phyloP scores from a whole-genome alignment of 192 early-diverging fungal species.

The Chytriomyces hyalinus region DNA sequence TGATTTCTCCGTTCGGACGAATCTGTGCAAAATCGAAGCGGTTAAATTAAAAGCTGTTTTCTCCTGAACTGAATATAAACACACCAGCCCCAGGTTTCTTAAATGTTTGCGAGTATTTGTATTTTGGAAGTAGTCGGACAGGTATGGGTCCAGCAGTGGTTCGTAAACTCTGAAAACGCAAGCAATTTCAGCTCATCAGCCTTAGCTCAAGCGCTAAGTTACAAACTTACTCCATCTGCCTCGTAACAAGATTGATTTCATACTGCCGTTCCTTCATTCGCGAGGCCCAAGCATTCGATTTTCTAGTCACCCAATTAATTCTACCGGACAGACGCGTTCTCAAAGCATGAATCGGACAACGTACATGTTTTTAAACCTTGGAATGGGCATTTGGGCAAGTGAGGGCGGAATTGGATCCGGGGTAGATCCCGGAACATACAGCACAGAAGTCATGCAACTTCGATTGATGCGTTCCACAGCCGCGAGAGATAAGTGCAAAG shows the following conservation, averaged over 20 bases:
- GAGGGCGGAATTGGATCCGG: not conserved
- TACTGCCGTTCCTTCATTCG: conserved; percentile 55
- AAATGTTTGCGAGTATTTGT: conserved; percentile 54
- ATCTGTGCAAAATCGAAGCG: conserved; percentile 41
- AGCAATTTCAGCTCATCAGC: not conserved
- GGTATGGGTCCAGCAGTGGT: conserved; percentile 59
- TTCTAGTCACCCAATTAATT: not conserved
- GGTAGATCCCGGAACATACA: too few species aligned
- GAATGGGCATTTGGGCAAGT: conserved; percentile 5
- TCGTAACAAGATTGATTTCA: conserved; percentile 61
- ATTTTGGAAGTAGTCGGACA: conserved; percentile 62
- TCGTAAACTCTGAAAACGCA: conserved; percentile 46
- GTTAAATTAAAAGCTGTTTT: not conserved
- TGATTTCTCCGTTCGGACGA: conserved; percentile 51
- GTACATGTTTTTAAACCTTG: conserved; percentile 24
- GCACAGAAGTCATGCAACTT: too few species aligned
- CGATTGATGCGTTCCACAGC: too few species aligned
- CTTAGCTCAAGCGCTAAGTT: not conserved
- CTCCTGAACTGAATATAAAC: not conserved
- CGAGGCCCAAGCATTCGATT: conserved; percentile 20
- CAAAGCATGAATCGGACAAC: not conserved
- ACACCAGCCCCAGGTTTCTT: conserved; percentile 53
- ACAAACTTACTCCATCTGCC: conserved; percentile 46
- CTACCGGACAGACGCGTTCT: not conserved
- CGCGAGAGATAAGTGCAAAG: too few species aligned